Evolutionary conservation across 208 protist species (phyloP), one percentile per base, ranked within the genome.

Genomic region (Crithidia fasciculata): DNA sequence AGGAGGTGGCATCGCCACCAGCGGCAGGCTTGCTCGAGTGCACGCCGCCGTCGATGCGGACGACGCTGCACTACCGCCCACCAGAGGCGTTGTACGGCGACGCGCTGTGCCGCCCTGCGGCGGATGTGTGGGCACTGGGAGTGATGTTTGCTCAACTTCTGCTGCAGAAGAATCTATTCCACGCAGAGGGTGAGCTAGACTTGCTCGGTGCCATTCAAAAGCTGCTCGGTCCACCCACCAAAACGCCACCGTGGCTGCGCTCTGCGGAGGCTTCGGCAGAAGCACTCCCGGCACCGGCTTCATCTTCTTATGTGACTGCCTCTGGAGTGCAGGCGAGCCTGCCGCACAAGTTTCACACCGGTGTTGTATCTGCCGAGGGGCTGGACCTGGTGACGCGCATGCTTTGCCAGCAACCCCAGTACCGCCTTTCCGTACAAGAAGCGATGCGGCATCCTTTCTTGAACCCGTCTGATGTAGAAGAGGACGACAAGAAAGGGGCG

Each of bases 101-200:
- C 44, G 77, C 74, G n/a, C 19, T 15, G 2, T 92, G 91, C 74
- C 82, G 77, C 40, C 76, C 89, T 5, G 80, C 82, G 13, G 72
- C 86, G n/a, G 94, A 98, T 74, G 78, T 96, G 52, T 98, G 94
- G 92, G 82, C 87, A 8, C 78, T 90, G 4, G 94, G 94, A 2
- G 87, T 96, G 44, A 80, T 96, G 10, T 95, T 98, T 76, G 90
- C 86, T 0, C 89, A 98, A 73, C 82, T 98, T 41, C 56, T 96
- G 5, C 83, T 89, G 19, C 87, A 92, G 60, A 82, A 78, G 57
- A 87, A 90, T 59, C 85, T 96, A 15, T 95, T 98, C 59, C 55
- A 47, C 37, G 82, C 79, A 4, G 43, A 76, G 44, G 86, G 85
- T 58, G 91, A 98, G 71, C 71, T 98, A n/a, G 81, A 77, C 36